Percentiles rank a stretch among this genome's conserved stretches.
Conservation (phyloP, 495 filamentous ascomycete species). For the Lasiosphaeris hirsuta region DNA sequence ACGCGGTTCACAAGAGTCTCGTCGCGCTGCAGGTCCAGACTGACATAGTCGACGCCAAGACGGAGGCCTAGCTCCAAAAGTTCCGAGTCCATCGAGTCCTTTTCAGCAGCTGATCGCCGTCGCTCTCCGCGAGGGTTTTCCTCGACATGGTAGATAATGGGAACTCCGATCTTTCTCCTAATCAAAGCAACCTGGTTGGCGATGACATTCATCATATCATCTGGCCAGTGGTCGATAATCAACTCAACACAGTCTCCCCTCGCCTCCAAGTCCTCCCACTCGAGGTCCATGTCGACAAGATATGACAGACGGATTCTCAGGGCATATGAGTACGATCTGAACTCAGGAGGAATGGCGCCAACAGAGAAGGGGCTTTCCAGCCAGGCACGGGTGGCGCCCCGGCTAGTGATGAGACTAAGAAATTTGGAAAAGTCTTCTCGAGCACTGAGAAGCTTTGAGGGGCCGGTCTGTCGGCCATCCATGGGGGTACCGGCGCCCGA, state of each 20-base stretch:
- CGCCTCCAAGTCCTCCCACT: constrained; percentile 62
- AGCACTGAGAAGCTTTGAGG: constrained; percentile 62
- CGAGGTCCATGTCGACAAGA: constrained; percentile 50
- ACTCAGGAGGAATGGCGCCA: constrained; percentile 62
- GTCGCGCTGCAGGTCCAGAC: constrained; percentile 59
- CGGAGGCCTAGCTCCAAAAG: constrained; percentile 66
- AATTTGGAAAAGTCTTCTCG: constrained; percentile 73
- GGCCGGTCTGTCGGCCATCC: constrained; percentile 36
- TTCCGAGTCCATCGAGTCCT: constrained; percentile 54
- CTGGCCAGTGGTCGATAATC: constrained; percentile 61
- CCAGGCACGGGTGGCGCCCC: constrained; percentile 51
- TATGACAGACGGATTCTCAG: constrained; percentile 62
- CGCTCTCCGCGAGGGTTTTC: constrained; percentile 47
- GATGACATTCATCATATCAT: constrained; percentile 47
- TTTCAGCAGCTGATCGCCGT: constrained; percentile 29
- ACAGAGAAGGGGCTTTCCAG: constrained; percentile 72
- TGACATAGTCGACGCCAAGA: constrained; percentile 70
- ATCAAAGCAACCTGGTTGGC: constrained; percentile 57
- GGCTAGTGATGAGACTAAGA: constrained; percentile 61
- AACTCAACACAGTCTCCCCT: constrained; percentile 71
- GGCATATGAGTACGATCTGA: constrained; percentile 62
- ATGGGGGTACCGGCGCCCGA: constrained; percentile 30
- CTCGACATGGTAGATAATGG: constrained; percentile 68
- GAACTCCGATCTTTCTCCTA: constrained; percentile 60
- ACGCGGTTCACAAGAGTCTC: constrained; percentile 51